phyloP scores from a whole-genome alignment of 371 early-diverging fungal species.

The Funneliformis caledonium region DNA sequence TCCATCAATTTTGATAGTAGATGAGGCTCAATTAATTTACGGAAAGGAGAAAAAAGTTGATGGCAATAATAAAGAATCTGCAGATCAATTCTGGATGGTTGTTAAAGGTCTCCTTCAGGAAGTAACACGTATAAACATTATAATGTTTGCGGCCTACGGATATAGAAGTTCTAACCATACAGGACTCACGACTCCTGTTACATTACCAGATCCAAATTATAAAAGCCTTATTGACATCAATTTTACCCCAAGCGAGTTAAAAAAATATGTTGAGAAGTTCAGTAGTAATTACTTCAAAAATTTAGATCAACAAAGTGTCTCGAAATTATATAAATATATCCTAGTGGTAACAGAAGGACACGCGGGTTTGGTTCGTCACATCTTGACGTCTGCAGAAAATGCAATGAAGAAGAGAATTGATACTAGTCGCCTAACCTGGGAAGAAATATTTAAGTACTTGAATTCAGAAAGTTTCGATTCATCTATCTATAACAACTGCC shows the following conservation, averaged over 20 bases:
- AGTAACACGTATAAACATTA: not conserved
- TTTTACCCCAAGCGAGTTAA: not conserved
- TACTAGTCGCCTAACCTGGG: not conserved
- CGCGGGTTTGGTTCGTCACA: conserved; percentile 9
- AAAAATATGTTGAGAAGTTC: not conserved
- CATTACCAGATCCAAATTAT: not conserved
- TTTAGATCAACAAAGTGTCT: not conserved
- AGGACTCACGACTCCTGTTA: not conserved
- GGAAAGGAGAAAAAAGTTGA: not conserved
- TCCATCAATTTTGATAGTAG: conserved; percentile 17
- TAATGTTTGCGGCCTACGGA: conserved; percentile 37
- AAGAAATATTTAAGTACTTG: conserved; percentile 8
- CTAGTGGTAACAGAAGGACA: conserved; percentile 13
- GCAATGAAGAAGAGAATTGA: not conserved
- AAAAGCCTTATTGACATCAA: conserved; percentile 15
- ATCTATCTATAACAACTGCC: not conserved
- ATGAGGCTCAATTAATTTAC: conserved; percentile 24
- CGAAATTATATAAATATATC: not conserved
- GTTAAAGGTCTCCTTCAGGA: conserved; percentile 21
- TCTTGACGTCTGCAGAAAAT: too few species aligned
- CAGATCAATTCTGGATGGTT: conserved; percentile 29
- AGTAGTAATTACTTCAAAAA: not conserved
- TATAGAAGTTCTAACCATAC: not conserved
- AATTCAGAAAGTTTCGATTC: not conserved
- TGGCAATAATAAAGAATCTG: not conserved